A percentile compares a stretch with the other conserved stretches of the same genome.
phyloP scores from a whole-genome alignment of 306 rosid species.

The Biancaea sappan region DNA sequence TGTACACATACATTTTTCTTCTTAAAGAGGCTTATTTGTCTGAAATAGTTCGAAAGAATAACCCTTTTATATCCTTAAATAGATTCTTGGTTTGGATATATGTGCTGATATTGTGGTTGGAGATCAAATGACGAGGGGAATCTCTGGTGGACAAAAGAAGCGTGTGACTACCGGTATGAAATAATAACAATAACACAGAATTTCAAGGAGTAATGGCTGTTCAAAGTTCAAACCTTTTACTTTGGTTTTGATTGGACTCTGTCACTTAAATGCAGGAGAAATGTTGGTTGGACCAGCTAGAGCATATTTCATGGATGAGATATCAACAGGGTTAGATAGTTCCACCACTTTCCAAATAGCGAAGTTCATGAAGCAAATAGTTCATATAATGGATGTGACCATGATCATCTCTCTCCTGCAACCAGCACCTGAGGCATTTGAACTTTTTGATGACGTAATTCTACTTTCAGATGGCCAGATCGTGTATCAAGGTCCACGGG shows the following conservation, averaged over 20 bases:
- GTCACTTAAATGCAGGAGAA: constrained; percentile 55
- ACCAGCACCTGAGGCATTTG: constrained; percentile 40
- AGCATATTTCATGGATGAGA: constrained; percentile 74
- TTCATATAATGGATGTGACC: constrained; percentile 63
- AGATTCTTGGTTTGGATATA: constrained; percentile 49
- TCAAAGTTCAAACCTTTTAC: not conserved
- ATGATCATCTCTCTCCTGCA: constrained; percentile 55
- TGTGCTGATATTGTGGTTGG: constrained; percentile 51
- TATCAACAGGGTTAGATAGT: constrained; percentile 77
- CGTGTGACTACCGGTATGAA: constrained; percentile 49
- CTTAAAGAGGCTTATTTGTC: not conserved
- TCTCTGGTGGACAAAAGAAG: constrained; percentile 54
- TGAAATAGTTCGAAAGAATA: not conserved
- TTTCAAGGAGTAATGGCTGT: not conserved
- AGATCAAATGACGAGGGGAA: constrained; percentile 48
- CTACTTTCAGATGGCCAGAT: constrained; percentile 66
- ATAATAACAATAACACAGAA: not conserved
- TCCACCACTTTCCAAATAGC: constrained; percentile 69
- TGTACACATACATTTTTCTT: too few relatives aligned
- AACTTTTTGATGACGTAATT: constrained; percentile 39
- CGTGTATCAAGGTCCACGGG: constrained; percentile 63
- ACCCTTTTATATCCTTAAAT: not conserved
- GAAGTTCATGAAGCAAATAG: constrained; percentile 67
- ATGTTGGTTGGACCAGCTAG: constrained; percentile 82
- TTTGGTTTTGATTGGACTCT: not conserved